These are phyloP conservation scores for Fusarium algeriense DNA, from an alignment of 2,329 filamentous ascomycete genomes.

Conservation along the genomic window DNA sequence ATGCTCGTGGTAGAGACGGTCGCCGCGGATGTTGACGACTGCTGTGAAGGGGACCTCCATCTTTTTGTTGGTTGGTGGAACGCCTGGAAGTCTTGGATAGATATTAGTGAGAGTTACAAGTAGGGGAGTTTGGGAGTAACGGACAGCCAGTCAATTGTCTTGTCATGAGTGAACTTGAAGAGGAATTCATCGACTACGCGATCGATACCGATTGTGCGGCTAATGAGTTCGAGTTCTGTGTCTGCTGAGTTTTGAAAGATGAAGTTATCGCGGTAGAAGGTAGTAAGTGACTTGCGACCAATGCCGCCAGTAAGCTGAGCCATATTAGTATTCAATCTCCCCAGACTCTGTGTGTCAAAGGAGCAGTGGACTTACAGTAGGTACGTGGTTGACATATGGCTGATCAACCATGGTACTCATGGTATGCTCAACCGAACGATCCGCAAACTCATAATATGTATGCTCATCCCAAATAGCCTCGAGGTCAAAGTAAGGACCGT, in stretches of 20 bases:
- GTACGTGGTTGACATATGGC: slow-evolving; percentile 83
- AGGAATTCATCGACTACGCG: slow-evolving; percentile 79
- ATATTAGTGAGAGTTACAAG: neutral
- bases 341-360: too few species aligned
- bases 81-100: slow-evolving; percentile 59
- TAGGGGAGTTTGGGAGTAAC: slow-evolving; percentile 40
- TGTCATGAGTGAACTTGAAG: slow-evolving; percentile 72
- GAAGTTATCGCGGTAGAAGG: slow-evolving; percentile 80
- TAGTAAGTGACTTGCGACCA: slow-evolving; percentile 70
- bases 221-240: slow-evolving; percentile 75
- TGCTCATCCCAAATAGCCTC: slow-evolving; percentile 86
- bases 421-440: slow-evolving; percentile 76
- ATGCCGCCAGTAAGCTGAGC: too few species aligned
- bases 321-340: too few species aligned
- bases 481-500: slow-evolving; percentile 78
- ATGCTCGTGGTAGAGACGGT: slow-evolving; percentile 74
- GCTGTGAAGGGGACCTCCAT: slow-evolving; percentile 71
- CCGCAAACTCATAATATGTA: slow-evolving; percentile 76
- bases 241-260: slow-evolving; percentile 79
- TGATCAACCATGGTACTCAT: slow-evolving; percentile 87
- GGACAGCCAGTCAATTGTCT: slow-evolving; percentile 76
- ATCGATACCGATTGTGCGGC: slow-evolving; percentile 78
- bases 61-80: slow-evolving; percentile 65
- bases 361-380: slow-evolving; percentile 75
- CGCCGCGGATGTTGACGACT: slow-evolving; percentile 73